Percentiles rank a stretch among this genome's conserved stretches.
Evolutionary conservation across 768 basidiomycete genomes (phyloP).

Genomic region (Rickenella mellea): DNA sequence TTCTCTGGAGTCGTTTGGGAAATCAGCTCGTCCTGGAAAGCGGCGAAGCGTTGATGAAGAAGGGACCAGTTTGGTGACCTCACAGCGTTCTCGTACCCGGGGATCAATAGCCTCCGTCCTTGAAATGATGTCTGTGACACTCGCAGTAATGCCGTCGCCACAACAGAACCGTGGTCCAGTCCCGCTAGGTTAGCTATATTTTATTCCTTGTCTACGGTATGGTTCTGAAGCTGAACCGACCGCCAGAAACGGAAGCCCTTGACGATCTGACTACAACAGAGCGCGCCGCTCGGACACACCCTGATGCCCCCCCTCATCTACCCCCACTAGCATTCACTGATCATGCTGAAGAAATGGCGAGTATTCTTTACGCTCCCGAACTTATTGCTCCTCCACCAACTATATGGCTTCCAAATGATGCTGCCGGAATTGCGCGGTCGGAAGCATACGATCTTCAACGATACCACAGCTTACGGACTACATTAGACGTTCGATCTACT

Average conservation of each 20-base stretch:
- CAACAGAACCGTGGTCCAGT: conserved; percentile 48
- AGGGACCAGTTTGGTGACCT: conserved; percentile 37
- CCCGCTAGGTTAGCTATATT: conserved; percentile 48
- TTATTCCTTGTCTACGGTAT: not conserved
- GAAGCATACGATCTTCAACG: conserved; percentile 70
- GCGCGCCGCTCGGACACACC: conserved; percentile 67
- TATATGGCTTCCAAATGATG: conserved; percentile 81
- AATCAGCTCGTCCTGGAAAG: conserved; percentile 29
- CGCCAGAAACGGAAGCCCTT: conserved; percentile 60
- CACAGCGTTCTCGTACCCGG: conserved; percentile 32
- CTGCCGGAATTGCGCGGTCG: conserved; percentile 59
- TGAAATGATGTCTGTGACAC: conserved; percentile 76
- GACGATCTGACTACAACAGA: conserved; percentile 76
- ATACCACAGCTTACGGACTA: conserved; percentile 62
- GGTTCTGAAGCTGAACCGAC: conserved; percentile 6
- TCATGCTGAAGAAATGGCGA: conserved; percentile 69
- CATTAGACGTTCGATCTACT: conserved; percentile 52
- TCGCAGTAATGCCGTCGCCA: conserved; percentile 62
- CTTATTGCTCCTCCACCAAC: conserved; percentile 68
- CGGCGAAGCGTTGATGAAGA: conserved; percentile 36
- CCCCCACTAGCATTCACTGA: conserved; percentile 63
- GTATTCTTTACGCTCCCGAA: conserved; percentile 75
- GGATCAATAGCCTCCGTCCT: conserved; percentile 75
- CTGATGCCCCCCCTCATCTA: conserved; percentile 58
- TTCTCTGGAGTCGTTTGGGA: conserved; percentile 45